Evolutionary conservation across 345 rosid species (phyloP).

Genomic region (Cardamine occulta): DNA sequence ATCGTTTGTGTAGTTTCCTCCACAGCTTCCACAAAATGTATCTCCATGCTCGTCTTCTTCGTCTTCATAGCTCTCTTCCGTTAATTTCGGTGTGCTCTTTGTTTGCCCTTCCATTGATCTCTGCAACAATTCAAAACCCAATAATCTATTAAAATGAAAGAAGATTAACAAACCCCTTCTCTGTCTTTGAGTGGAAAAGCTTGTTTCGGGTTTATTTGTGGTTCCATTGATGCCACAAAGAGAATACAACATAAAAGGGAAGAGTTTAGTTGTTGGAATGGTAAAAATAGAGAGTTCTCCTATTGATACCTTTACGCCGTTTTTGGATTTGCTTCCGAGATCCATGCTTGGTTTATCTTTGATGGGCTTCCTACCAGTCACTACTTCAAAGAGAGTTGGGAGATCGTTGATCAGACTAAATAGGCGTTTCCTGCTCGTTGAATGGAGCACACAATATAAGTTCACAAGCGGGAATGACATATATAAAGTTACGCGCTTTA

Average conservation of each 20-base stretch:
- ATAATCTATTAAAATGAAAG: not conserved
- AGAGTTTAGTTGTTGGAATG: not conserved
- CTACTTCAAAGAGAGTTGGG: slow-evolving; percentile 73
- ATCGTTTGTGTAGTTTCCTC: slow-evolving; percentile 72
- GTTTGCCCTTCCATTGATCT: slow-evolving; percentile 69
- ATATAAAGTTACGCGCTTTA: not conserved
- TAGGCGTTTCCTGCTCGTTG: slow-evolving; percentile 62
- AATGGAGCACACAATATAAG: not conserved
- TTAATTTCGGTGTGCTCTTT: slow-evolving; percentile 58
- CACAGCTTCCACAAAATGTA: slow-evolving; percentile 84
- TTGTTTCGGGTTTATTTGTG: not conserved
- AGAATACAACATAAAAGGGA: not conserved
- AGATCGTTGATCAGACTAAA: slow-evolving; percentile 75
- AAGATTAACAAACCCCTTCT: not conserved
- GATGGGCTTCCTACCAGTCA: slow-evolving; percentile 58
- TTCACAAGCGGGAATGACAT: not conserved
- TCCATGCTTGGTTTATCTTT: slow-evolving; percentile 66
- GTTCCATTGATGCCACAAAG: slow-evolving; percentile 18
- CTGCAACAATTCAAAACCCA: slow-evolving; percentile 43
- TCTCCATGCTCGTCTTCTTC: slow-evolving; percentile 88
- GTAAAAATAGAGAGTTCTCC: not conserved
- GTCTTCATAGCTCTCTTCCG: slow-evolving; percentile 65
- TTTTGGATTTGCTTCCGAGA: slow-evolving; percentile 73
- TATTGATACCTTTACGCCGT: slow-evolving; percentile 66
- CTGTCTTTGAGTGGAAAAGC: not conserved